Base-by-base conservation (phyloP, 2,329 filamentous ascomycete species). In the Phyllosticta citribraziliensis region DNA sequence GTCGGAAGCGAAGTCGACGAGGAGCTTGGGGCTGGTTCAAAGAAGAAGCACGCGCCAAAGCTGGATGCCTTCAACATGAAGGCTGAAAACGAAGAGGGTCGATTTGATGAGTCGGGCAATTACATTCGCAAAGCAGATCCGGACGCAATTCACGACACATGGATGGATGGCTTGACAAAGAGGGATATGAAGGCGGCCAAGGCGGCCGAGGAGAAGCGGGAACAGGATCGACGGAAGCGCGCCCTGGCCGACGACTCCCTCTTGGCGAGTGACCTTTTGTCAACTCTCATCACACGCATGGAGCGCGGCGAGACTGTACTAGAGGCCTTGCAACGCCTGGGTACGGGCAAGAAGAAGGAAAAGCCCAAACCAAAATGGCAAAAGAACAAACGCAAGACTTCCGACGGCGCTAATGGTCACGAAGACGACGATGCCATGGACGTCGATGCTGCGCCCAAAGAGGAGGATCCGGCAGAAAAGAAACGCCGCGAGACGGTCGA, bases 31-130 rank as follows among this genome's bases (percentile, higher is more conserved):
- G 87, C 90, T 1, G 94, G 94, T 14, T 88, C 89, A 1, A 88
- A 95, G 67, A 97, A 97, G 77, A 89, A 86, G 68, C 91, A 97
- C 73, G 94, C 94, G 1, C 94, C 94, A 1, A 90, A 94, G 72
- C 82, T 99, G 5, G 94, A 97, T 73, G 93, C 93, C 2, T 99
- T 99, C 81, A 97, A 99, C 70, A 89, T 99, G 81, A 86, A 84
- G 63, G 79, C 84, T 12, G 94, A 99, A 73, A 87, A 95, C 72
- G 91, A 97, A 70, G 93, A 97, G 67, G 94, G 94, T 1, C 83
- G 86, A 11, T 99, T 97, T 69, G 94, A 99, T 71, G 88, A 94
- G 67, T 79, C 86, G 1, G 93, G 93, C 10, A 99, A 97, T 73
- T 99, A 86, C 72, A 85, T 99, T 53, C 85, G 94, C 61, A 95